Evolutionary conservation across 2,329 filamentous ascomycete genomes (phyloP).

Genomic region (Fonsecaea nubica): DNA sequence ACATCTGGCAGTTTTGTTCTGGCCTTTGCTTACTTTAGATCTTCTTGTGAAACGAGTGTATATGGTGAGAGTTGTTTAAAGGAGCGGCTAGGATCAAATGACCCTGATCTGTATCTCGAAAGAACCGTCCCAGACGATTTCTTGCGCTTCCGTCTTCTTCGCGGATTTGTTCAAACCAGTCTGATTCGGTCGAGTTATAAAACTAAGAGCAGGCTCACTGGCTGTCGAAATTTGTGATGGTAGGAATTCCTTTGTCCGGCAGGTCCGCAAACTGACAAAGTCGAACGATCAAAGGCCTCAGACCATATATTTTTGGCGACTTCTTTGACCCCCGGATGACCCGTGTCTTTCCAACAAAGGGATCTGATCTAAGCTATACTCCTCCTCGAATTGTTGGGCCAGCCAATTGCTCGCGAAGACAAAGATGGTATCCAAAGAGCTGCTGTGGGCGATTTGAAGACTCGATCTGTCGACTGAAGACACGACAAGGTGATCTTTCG

Average conservation of each 20-base stretch:
- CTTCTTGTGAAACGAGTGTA: slow-evolving; percentile 35
- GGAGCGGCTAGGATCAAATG: slow-evolving; percentile 39
- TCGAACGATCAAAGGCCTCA: slow-evolving; percentile 17
- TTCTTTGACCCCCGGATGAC: slow-evolving; percentile 33
- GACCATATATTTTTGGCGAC: slow-evolving; percentile 23
- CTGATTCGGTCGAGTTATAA: background rate
- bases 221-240: background rate
- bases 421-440: slow-evolving; percentile 24
- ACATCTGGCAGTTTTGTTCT: background rate
- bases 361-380: slow-evolving; percentile 8
- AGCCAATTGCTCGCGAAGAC: slow-evolving; percentile 34
- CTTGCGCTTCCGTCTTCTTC: slow-evolving; percentile 11
- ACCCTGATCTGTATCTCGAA: slow-evolving; percentile 28
- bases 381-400: slow-evolving; percentile 33
- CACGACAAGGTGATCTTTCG: background rate
- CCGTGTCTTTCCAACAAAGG: slow-evolving; percentile 31
- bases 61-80: slow-evolving; percentile 34
- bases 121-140: slow-evolving; percentile 21
- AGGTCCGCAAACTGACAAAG: slow-evolving; percentile 16
- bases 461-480: background rate
- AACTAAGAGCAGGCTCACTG: background rate
- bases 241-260: slow-evolving; percentile 20
- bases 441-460: background rate
- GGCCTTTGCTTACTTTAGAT: slow-evolving; percentile 18
- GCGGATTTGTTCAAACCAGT: slow-evolving; percentile 4